phyloP scores from a whole-genome alignment of 768 basidiomycete species.

The Thelephora aurantiotincta region DNA sequence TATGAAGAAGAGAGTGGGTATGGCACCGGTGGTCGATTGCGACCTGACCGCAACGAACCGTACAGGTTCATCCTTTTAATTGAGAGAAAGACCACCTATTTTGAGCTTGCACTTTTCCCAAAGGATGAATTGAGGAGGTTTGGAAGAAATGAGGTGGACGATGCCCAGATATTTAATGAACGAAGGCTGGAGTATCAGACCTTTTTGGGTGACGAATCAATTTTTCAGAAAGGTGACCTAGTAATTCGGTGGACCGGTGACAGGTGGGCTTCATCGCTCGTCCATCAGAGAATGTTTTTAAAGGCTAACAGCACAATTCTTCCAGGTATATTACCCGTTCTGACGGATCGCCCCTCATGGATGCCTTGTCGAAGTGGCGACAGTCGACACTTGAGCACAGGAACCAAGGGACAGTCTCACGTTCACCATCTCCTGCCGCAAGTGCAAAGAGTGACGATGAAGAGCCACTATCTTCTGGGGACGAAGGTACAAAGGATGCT shows the following conservation, averaged over 20 bases:
- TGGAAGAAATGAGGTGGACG: conserved; percentile 34
- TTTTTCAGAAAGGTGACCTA: conserved; percentile 49
- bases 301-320: background rate
- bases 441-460: conserved; percentile 8
- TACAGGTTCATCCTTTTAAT: conserved; percentile 51
- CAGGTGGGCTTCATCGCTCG: conserved; percentile 31
- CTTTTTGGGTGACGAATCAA: conserved; percentile 49
- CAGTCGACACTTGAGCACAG: conserved; percentile 19
- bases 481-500: conserved; percentile 6
- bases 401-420: conserved; percentile 13
- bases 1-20: conserved; percentile 13
- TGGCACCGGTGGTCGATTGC: conserved; percentile 41
- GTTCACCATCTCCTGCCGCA: conserved; percentile 22
- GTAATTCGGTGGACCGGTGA: conserved; percentile 62
- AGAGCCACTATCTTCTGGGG: conserved; percentile 14
- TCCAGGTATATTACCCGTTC: conserved; percentile 62
- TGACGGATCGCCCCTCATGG: conserved; percentile 64
- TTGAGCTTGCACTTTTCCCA: conserved; percentile 59
- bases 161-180: conserved; percentile 38
- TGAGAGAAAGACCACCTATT: conserved; percentile 43
- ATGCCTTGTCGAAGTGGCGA: conserved; percentile 62
- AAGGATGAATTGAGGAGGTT: conserved; percentile 14
- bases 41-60: conserved; percentile 43
- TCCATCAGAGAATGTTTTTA: background rate
- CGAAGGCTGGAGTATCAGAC: conserved; percentile 47